These are phyloP conservation scores for Urostyla sp. DNA, from an alignment of 73 alveolate genomes.

Conservation along the genomic window DNA sequence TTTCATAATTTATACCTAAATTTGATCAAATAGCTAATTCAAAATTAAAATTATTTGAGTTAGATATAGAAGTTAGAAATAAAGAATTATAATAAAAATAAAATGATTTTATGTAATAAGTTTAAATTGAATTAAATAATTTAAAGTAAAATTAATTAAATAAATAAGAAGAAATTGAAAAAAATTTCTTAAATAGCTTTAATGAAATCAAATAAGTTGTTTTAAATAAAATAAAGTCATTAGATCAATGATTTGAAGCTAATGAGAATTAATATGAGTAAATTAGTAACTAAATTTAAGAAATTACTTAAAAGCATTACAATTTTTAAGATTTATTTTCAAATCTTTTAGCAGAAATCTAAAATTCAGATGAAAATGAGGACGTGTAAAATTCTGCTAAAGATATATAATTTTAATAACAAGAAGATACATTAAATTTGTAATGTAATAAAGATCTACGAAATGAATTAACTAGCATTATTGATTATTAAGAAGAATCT, in stretches of 20 bases:
- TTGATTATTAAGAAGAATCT: too few relatives aligned
- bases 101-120: too few relatives aligned
- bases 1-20: too few relatives aligned
- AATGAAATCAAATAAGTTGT: conserved; percentile 28
- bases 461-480: too few relatives aligned
- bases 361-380: conserved; percentile 25
- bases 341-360: conserved; percentile 27
- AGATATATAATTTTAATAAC: not conserved
- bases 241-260: conserved; percentile 1
- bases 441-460: too few relatives aligned
- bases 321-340: conserved; percentile 43
- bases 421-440: not conserved
- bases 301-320: conserved; percentile 25
- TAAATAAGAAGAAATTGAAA: not conserved
- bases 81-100: too few relatives aligned
- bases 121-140: too few relatives aligned
- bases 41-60: too few relatives aligned
- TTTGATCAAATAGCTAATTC: too few relatives aligned
- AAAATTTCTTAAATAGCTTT: not conserved
- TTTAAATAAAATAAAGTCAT: not conserved
- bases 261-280: too few relatives aligned
- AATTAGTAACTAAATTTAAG: conserved; percentile 4
- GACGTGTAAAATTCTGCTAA: conserved; percentile 13
- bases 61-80: too few relatives aligned
- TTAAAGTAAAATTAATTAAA: not conserved